phyloP scores from a whole-genome alignment of 163 green algal genomes.

The Trebouxiophyceae sp. region DNA sequence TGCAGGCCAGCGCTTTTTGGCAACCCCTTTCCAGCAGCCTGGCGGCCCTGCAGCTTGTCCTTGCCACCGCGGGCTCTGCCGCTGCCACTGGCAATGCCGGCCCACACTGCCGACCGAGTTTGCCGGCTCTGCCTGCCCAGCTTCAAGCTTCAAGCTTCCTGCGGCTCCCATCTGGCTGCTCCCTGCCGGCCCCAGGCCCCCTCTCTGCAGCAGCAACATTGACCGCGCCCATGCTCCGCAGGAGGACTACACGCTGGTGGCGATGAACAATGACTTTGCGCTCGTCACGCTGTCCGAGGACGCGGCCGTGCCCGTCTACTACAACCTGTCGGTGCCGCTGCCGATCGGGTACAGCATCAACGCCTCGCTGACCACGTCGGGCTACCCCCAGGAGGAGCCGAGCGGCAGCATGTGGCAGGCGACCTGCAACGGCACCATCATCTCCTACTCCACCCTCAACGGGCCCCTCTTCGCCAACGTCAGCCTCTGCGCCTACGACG shows the following conservation, averaged over 20 bases:
- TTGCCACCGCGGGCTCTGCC: background rate
- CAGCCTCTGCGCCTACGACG: constrained; percentile 4
- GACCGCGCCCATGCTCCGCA: constrained; percentile 5
- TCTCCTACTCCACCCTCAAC: constrained; percentile 10
- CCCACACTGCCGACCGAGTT: too few relatives aligned
- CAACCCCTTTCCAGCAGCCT: too few relatives aligned
- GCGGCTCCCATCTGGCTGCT: too few relatives aligned
- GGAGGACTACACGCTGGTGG: constrained; percentile 6
- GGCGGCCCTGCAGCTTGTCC: too few relatives aligned
- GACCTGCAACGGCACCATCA: constrained; percentile 11
- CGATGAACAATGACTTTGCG: constrained; percentile 29
- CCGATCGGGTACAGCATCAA: background rate
- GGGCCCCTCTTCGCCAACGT: constrained; percentile 1
- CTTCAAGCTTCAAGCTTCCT: too few relatives aligned
- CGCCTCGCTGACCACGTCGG: constrained; percentile 12
- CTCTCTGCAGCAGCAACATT: background rate
- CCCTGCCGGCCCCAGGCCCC: too few relatives aligned
- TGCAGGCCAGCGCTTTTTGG: constrained; percentile 7
- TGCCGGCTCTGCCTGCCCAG: too few relatives aligned
- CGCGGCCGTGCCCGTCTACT: background rate
- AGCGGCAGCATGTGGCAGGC: constrained; percentile 18
- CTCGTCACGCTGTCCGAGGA: constrained; percentile 16
- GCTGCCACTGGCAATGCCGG: too few relatives aligned
- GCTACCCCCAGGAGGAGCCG: constrained; percentile 23
- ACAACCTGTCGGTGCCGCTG: background rate